These are phyloP conservation scores for Alternaria gaisen DNA, from an alignment of 2,329 filamentous ascomycete genomes.

Conservation along the genomic window DNA sequence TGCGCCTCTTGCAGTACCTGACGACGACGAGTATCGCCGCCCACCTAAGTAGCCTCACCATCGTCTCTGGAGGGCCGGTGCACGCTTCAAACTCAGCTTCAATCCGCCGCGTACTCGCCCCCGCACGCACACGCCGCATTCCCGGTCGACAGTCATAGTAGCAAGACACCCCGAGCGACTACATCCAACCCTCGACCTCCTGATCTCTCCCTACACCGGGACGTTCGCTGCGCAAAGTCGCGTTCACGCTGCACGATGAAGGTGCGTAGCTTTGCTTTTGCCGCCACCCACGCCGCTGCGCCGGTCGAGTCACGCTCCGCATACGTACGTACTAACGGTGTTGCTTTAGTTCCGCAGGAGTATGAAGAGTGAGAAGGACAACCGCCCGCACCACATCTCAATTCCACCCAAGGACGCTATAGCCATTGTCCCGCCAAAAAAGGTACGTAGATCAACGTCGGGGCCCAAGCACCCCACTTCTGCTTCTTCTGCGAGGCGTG, in stretches of 20 bases:
- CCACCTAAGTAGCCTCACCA: conserved; percentile 4
- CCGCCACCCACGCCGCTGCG: conserved; percentile 15
- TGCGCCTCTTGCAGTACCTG: conserved; percentile 14
- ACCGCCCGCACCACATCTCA: conserved; percentile 75
- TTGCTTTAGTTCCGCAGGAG: conserved; percentile 73
- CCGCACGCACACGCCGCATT: conserved; percentile 19
- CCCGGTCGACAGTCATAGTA: conserved; percentile 13
- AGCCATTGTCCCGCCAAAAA: conserved; percentile 91
- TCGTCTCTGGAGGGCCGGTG: conserved; percentile 8
- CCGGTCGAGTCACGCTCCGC: conserved; percentile 30
- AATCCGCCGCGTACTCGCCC: conserved; percentile 17
- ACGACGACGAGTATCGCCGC: conserved; percentile 13
- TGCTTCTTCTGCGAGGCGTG: neutral
- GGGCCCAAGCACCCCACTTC: conserved; percentile 1
- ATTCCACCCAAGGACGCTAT: conserved; percentile 86
- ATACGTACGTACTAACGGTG: conserved; percentile 38
- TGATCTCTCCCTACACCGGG: conserved; percentile 17
- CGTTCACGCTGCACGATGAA: conserved; percentile 29
- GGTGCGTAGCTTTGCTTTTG: conserved; percentile 20
- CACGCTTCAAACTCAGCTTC: conserved; percentile 7
- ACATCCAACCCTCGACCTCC: conserved; percentile 9
- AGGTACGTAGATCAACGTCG: conserved; percentile 63
- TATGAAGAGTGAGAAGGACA: conserved; percentile 87
- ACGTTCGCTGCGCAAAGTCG: conserved; percentile 22
- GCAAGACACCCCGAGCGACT: neutral